These are phyloP conservation scores for Exophiala phaeomuriformis DNA, from an alignment of 2,329 filamentous ascomycete genomes.

Conservation along the genomic window DNA sequence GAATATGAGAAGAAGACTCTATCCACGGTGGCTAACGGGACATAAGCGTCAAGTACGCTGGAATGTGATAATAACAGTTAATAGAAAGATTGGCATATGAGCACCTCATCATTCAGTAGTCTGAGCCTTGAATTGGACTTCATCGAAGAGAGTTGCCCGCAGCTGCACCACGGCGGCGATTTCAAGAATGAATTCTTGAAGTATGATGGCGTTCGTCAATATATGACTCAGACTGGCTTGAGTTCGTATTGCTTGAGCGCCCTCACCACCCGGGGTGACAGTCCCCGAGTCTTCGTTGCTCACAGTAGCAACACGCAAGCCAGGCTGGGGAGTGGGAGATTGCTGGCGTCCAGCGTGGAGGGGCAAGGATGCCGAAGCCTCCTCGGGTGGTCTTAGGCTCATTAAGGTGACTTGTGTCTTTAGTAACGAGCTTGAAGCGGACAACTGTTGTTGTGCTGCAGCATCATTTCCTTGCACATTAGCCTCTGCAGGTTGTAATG, in stretches of 20 bases:
- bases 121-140: constrained; percentile 37
- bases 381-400: constrained; percentile 10
- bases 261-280: constrained; percentile 15
- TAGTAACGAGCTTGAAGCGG: constrained; percentile 4
- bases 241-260: constrained; percentile 27
- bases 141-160: constrained; percentile 66
- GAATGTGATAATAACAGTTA: background rate
- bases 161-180: constrained; percentile 68
- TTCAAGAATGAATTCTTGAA: constrained; percentile 75
- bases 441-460: background rate
- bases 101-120: background rate
- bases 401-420: constrained; percentile 17
- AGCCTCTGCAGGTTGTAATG: constrained; percentile 2
- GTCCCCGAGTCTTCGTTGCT: constrained; percentile 18
- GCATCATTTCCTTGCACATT: constrained; percentile 1
- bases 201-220: constrained; percentile 68
- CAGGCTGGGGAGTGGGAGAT: constrained; percentile 2
- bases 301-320: background rate
- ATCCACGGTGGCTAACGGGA: constrained; percentile 4
- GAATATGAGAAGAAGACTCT: constrained; percentile 17
- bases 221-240: constrained; percentile 67
- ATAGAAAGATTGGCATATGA: background rate
- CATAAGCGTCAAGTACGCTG: background rate
- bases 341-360: constrained; percentile 17
- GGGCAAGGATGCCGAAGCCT: constrained; percentile 15